These are phyloP conservation scores for Aspergillus flavus DNA, from an alignment of 2,329 filamentous ascomycete species.

Conservation along the genomic window DNA sequence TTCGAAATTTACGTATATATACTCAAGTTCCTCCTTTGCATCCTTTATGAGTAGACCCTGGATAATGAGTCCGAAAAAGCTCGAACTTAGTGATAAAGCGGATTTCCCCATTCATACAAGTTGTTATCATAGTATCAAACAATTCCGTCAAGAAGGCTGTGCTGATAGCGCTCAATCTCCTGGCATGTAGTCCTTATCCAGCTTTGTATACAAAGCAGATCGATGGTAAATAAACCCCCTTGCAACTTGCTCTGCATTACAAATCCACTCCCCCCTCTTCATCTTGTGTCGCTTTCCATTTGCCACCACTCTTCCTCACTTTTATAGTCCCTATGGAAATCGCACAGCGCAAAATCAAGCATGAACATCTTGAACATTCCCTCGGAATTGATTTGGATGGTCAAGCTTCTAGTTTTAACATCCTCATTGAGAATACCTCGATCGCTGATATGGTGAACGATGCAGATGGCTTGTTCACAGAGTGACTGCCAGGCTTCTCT, in stretches of 20 bases:
- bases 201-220: constrained; percentile 7
- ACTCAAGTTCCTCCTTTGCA: not conserved
- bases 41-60: not conserved
- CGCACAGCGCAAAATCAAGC: constrained; percentile 20
- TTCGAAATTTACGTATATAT: constrained; percentile 14
- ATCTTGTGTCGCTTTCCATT: constrained; percentile 21
- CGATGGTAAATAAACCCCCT: constrained; percentile 18
- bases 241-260: constrained; percentile 20
- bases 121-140: not conserved
- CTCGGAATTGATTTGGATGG: constrained; percentile 4
- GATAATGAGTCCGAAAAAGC: no score
- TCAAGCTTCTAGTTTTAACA: constrained; percentile 23
- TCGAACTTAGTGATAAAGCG: no score
- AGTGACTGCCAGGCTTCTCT: not conserved
- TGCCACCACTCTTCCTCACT: constrained; percentile 17
- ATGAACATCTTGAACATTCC: constrained; percentile 15
- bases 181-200: constrained; percentile 34
- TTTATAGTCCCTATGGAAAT: constrained; percentile 15
- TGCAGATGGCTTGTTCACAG: not conserved
- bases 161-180: constrained; percentile 52
- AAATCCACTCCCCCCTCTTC: constrained; percentile 18
- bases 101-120: no score
- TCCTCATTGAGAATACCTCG: constrained; percentile 21
- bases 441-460: not conserved
- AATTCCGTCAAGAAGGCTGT: not conserved